These are phyloP conservation scores for Grammothele lineata DNA, from an alignment of 768 basidiomycete genomes.

Conservation along the genomic window DNA sequence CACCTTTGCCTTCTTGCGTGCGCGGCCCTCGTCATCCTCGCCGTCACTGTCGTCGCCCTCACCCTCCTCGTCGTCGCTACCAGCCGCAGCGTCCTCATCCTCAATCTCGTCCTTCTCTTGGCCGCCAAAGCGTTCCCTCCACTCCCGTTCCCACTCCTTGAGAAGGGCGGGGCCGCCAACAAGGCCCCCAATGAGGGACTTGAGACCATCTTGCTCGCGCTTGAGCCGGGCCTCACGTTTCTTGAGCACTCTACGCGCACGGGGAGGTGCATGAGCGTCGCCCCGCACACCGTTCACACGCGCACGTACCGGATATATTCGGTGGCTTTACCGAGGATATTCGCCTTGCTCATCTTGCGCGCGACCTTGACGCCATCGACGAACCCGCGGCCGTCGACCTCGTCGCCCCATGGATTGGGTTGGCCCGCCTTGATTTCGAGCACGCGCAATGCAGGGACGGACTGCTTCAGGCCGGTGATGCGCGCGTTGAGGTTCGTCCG, in stretches of 20 bases:
- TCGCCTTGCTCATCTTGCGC: conserved; percentile 87
- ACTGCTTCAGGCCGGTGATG: conserved; percentile 73
- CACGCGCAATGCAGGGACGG: conserved; percentile 80
- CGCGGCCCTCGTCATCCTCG: conserved; percentile 40
- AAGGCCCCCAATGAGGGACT: conserved; percentile 61
- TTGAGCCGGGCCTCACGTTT: conserved; percentile 66
- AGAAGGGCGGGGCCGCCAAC: conserved; percentile 72
- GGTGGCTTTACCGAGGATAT: conserved; percentile 84
- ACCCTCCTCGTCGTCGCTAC: conserved; percentile 46
- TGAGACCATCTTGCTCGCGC: conserved; percentile 73
- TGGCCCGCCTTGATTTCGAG: conserved; percentile 50
- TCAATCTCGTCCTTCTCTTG: conserved; percentile 62
- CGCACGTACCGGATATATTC: conserved; percentile 78
- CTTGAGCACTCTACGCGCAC: conserved; percentile 76
- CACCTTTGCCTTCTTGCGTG: conserved; percentile 62
- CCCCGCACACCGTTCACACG: too few species aligned
- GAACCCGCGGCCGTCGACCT: conserved; percentile 79
- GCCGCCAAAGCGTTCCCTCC: conserved; percentile 71
- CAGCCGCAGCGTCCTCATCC: conserved; percentile 36
- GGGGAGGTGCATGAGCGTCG: too few species aligned
- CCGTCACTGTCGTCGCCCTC: conserved; percentile 44
- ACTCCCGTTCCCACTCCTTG: conserved; percentile 72
- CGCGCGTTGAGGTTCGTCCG: conserved; percentile 87
- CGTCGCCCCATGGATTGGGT: conserved; percentile 34
- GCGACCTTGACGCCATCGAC: conserved; percentile 93